Evolutionary conservation across 495 filamentous ascomycete species (phyloP), one percentile per base, ranked within the genome.

Genomic region (Neurospora discreta): DNA sequence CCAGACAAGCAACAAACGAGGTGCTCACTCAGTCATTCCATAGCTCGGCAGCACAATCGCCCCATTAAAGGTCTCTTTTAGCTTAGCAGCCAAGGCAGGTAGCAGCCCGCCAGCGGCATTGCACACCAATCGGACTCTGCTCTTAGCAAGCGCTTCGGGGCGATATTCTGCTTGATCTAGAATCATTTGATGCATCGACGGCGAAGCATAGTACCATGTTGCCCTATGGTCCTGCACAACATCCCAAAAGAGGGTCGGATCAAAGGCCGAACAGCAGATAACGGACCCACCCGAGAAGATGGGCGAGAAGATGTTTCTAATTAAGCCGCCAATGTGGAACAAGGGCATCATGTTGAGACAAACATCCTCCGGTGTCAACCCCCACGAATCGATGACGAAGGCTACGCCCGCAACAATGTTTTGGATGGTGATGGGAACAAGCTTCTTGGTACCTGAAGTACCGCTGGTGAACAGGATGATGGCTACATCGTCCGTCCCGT

Each of bases 161-260:
- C 82, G 76, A 40, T 78, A 72, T 23, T 73, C 52, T 10, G 71
- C 79, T 69, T 78, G 78, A 10, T 76, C 77, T 5, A 85, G 74
- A 26, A 85, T 81, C 71, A 81, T 78, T 52, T 80, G 78, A 71
- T 85, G 84, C 79, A 85, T 86, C 3, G 82, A 81, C 1, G 85
- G 85, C 33, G 81, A 81, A n/a, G 83, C 84, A 68, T 84, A 84
- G 73, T 86, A 86, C 85, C 85, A 86, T 13, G 79, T 84, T 33
- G 80, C 79, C 16, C 72, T 69, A 20, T 77, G 71, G 23, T 77
- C 73, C 72, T 84, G 77, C 26, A 85, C 77, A n/a, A 80, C 75
- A 72, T 83, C 83, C 83, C 83, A 85, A 71, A 86, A 85, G 26
- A 82, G 75, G 71, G 78, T 82, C n/a, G 83, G 78, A 65, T 84